Evolutionary conservation across 495 filamentous ascomycete species (phyloP).

Genomic region (Lentithecium fluviatile): DNA sequence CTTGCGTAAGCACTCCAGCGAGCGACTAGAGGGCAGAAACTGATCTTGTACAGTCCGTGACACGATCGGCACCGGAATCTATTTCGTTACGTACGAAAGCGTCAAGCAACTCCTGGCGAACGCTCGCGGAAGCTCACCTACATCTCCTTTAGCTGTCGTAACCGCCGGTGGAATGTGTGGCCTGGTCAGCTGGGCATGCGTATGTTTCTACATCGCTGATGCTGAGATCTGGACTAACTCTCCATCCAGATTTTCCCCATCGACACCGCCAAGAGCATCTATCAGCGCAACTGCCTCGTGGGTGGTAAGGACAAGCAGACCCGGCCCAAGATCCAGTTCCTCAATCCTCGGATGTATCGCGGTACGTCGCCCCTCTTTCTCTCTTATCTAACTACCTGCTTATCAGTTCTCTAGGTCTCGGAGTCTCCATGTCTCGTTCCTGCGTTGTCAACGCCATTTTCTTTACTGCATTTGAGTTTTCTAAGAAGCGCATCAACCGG

Average conservation of each 20-base stretch:
- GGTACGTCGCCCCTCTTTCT: conserved; percentile 37
- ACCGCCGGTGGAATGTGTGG: conserved; percentile 76
- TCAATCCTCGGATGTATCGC: conserved; percentile 69
- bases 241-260: conserved; percentile 64
- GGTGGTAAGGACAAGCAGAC: conserved; percentile 59
- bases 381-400: not conserved
- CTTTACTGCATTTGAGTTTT: conserved; percentile 73
- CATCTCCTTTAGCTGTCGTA: conserved; percentile 69
- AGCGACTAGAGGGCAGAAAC: conserved; percentile 2
- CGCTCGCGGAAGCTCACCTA: conserved; percentile 65
- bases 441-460: conserved; percentile 73
- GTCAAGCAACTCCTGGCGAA: conserved; percentile 81
- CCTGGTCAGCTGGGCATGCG: conserved; percentile 76
- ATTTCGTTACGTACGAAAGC: conserved; percentile 90
- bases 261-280: conserved; percentile 79
- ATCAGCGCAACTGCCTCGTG: conserved; percentile 75
- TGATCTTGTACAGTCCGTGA: conserved; percentile 60
- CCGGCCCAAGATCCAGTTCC: conserved; percentile 68
- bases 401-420: conserved; percentile 55
- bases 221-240: not conserved
- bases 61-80: conserved; percentile 83
- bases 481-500: conserved; percentile 68
- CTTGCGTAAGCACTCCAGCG: conserved; percentile 56
- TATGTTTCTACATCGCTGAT: conserved; percentile 47
- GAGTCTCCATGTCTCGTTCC: conserved; percentile 75